phyloP scores from a whole-genome alignment of 2,329 filamentous ascomycete genomes.

The Periconia sp. region DNA sequence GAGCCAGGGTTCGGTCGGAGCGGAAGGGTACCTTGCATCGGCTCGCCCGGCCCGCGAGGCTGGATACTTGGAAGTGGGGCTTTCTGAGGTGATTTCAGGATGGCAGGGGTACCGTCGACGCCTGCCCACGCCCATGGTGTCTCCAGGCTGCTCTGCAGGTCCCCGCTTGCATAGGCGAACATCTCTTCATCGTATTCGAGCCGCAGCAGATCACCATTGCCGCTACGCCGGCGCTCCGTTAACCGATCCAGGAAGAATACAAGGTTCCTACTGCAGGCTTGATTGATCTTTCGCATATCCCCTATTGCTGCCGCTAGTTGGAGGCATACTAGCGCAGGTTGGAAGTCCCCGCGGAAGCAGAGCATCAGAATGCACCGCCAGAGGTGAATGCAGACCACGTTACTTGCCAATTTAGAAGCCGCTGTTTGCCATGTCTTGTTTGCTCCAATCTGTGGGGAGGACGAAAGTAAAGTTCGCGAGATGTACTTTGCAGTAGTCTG shows the following conservation, averaged over 20 bases:
- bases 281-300: slow-evolving; percentile 72
- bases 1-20: slow-evolving; percentile 58
- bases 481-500: slow-evolving; percentile 81
- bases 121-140: slow-evolving; percentile 81
- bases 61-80: slow-evolving; percentile 12
- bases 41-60: slow-evolving; percentile 29
- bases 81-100: slow-evolving; percentile 8
- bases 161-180: slow-evolving; percentile 82
- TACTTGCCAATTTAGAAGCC: slow-evolving; percentile 71
- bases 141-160: slow-evolving; percentile 80
- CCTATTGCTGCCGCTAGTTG: slow-evolving; percentile 74
- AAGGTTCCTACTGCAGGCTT: slow-evolving; percentile 80
- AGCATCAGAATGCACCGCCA: slow-evolving; percentile 87
- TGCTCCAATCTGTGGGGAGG: slow-evolving; percentile 29
- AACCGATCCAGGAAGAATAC: slow-evolving; percentile 79
- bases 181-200: slow-evolving; percentile 81
- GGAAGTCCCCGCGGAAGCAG: slow-evolving; percentile 74
- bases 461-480: slow-evolving; percentile 65
- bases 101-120: slow-evolving; percentile 42
- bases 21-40: slow-evolving; percentile 51
- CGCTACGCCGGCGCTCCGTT: slow-evolving; percentile 59
- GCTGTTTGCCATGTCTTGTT: slow-evolving; percentile 58
- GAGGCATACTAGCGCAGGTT: slow-evolving; percentile 74
- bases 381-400: slow-evolving; percentile 79
- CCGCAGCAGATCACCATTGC: slow-evolving; percentile 44